Percentiles rank a stretch among this genome's conserved stretches.
These are phyloP conservation scores for Cyberlindnera mrakii DNA, from an alignment of 805 yeast genomes.

Conservation along the genomic window DNA sequence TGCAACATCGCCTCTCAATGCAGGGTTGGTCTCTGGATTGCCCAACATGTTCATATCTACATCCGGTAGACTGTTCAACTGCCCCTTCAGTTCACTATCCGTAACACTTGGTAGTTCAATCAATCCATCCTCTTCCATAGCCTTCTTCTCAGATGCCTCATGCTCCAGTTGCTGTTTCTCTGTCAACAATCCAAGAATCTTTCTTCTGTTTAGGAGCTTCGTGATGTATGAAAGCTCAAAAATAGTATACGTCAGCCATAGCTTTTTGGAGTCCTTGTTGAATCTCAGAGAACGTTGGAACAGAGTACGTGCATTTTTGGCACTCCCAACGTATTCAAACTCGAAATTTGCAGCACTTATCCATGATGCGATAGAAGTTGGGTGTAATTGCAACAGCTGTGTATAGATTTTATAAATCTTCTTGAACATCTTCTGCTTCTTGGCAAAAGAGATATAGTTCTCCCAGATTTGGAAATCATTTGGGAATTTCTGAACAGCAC, in stretches of 20 bases:
- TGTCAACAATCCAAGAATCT: slow-evolving; percentile 70
- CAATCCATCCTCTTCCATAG: slow-evolving; percentile 26
- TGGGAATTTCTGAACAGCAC: slow-evolving; percentile 79
- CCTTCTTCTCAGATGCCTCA: slow-evolving; percentile 27
- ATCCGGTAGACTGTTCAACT: slow-evolving; percentile 74
- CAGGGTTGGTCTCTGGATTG: slow-evolving; percentile 77
- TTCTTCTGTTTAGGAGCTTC: slow-evolving; percentile 76
- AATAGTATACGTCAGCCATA: slow-evolving; percentile 85
- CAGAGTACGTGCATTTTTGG: slow-evolving; percentile 80
- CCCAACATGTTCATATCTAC: slow-evolving; percentile 84
- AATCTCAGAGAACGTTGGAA: slow-evolving; percentile 83
- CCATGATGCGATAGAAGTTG: slow-evolving; percentile 90
- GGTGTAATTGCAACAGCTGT: slow-evolving; percentile 76
- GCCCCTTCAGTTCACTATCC: slow-evolving; percentile 52
- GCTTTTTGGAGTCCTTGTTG: slow-evolving; percentile 60
- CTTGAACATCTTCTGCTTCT: slow-evolving; percentile 60
- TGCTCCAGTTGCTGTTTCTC: slow-evolving; percentile 61
- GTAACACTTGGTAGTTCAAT: slow-evolving; percentile 41
- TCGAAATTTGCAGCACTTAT: slow-evolving; percentile 92
- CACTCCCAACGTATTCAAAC: slow-evolving; percentile 80
- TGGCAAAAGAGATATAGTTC: slow-evolving; percentile 62
- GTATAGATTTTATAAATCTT: slow-evolving; percentile 73
- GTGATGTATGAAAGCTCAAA: slow-evolving; percentile 85
- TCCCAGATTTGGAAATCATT: slow-evolving; percentile 76
- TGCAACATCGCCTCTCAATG: slow-evolving; percentile 67